These are phyloP conservation scores for Fragilaria crotonensis DNA, from an alignment of 108 stramenopile species.

Conservation along the genomic window DNA sequence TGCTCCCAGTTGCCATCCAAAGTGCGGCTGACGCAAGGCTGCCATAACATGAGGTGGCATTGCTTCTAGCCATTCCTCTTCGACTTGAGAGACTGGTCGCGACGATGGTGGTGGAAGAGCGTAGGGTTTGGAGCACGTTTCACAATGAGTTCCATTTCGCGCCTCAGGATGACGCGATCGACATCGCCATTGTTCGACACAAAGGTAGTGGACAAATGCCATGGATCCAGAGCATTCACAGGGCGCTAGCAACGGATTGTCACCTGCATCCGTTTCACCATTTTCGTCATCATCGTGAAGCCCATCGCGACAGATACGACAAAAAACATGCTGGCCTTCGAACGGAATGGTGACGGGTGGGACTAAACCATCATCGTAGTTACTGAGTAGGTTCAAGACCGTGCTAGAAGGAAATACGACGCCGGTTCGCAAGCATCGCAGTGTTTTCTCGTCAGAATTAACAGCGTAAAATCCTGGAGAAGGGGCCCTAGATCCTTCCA, in stretches of 20 bases:
- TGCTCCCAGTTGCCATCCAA: constrained; percentile 79
- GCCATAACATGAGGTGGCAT: constrained; percentile 90
- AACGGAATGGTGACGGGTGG: constrained; percentile 19
- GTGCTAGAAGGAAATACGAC: constrained; percentile 53
- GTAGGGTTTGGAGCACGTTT: constrained; percentile 75
- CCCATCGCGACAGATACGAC: constrained; percentile 85
- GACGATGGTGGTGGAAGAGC: constrained; percentile 78
- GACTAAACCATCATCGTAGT: constrained; percentile 68
- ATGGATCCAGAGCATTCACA: constrained; percentile 87
- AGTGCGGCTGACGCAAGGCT: constrained; percentile 72
- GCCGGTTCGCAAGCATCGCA: constrained; percentile 42
- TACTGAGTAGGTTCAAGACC: constrained; percentile 57
- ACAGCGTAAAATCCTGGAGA: background rate
- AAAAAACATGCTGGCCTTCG: constrained; percentile 69
- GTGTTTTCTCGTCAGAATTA: background rate
- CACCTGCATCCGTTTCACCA: constrained; percentile 27
- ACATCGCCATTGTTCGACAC: constrained; percentile 87
- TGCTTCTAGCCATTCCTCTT: constrained; percentile 81
- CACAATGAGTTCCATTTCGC: constrained; percentile 64
- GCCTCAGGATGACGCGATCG: constrained; percentile 81
- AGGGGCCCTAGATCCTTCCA: background rate
- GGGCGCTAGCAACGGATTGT: constrained; percentile 83
- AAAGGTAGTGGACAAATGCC: constrained; percentile 89
- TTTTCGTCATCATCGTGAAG: constrained; percentile 50
- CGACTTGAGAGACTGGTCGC: constrained; percentile 33